Percentiles rank a stretch among this genome's conserved stretches.
phyloP scores from a whole-genome alignment of 176 grass and related monocot species.

The Eragrostis curvula region DNA sequence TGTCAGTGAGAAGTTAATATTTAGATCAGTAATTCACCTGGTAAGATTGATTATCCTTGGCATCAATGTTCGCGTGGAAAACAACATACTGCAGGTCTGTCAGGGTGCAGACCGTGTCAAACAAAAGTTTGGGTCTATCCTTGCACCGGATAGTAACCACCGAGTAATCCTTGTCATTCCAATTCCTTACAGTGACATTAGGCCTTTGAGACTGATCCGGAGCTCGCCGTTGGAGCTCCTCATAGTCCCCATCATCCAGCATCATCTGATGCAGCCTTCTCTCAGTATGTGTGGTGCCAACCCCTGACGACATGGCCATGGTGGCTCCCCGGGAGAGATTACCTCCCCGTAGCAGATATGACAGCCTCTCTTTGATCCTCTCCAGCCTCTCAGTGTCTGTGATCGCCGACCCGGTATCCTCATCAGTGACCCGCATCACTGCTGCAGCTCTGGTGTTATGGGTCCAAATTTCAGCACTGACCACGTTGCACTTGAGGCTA shows the following conservation, averaged over 20 bases:
- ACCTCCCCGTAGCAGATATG: slow-evolving; percentile 58
- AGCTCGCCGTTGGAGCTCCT: slow-evolving; percentile 34
- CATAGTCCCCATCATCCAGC: slow-evolving; percentile 60
- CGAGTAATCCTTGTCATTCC: slow-evolving; percentile 84
- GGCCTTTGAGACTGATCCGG: slow-evolving; percentile 41
- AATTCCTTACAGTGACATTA: slow-evolving; percentile 69
- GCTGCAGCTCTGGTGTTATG: slow-evolving; percentile 79
- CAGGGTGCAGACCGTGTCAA: slow-evolving; percentile 85
- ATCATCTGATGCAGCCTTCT: slow-evolving; percentile 91
- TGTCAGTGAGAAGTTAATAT: not conserved
- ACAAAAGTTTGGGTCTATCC: slow-evolving; percentile 84
- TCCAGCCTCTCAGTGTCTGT: slow-evolving; percentile 43
- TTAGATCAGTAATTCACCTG: slow-evolving; percentile 52
- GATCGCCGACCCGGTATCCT: slow-evolving; percentile 56
- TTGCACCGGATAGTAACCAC: slow-evolving; percentile 83
- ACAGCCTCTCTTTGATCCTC: slow-evolving; percentile 60
- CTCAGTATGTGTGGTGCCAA: slow-evolving; percentile 47
- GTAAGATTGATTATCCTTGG: slow-evolving; percentile 63
- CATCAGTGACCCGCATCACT: slow-evolving; percentile 70
- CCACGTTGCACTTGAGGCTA: slow-evolving; percentile 79
- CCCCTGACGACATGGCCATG: slow-evolving; percentile 48
- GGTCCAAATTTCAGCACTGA: slow-evolving; percentile 91
- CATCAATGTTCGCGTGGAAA: slow-evolving; percentile 83
- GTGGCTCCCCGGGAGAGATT: slow-evolving; percentile 40
- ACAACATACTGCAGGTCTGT: slow-evolving; percentile 81